These are phyloP conservation scores for Phaffia australis DNA, from an alignment of 768 basidiomycete genomes.

Conservation along the genomic window DNA sequence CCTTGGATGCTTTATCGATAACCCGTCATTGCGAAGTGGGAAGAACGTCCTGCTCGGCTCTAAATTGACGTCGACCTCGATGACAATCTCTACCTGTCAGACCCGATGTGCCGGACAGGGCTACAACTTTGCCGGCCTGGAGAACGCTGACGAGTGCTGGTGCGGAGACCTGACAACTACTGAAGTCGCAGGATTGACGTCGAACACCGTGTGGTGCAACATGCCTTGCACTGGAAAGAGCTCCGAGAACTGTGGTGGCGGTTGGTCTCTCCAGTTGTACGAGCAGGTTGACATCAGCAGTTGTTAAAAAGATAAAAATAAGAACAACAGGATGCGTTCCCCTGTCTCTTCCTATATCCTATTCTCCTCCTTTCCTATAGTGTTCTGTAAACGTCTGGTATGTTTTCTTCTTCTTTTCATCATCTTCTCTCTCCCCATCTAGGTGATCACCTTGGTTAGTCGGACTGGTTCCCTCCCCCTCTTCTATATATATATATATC, in stretches of 20 bases:
- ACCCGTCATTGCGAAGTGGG: constrained; percentile 2
- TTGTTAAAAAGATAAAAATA: constrained; percentile 6
- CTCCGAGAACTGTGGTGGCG: constrained; percentile 19
- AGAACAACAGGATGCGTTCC: too few species aligned
- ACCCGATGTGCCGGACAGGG: constrained; percentile 60
- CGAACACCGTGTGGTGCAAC: constrained; percentile 21
- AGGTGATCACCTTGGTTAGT: too few species aligned
- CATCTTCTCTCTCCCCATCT: too few species aligned
- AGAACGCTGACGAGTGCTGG: constrained; percentile 43
- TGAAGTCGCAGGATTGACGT: constrained; percentile 12
- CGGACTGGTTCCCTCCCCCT: too few species aligned
- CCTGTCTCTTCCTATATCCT: too few species aligned
- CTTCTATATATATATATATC: too few species aligned
- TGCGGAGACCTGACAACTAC: constrained; percentile 21
- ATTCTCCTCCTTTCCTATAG: too few species aligned
- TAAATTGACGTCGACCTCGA: not conserved
- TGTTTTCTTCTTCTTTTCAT: too few species aligned
- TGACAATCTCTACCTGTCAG: constrained; percentile 43
- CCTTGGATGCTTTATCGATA: constrained; percentile 24
- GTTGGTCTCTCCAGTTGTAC: constrained; percentile 23
- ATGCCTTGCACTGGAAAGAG: constrained; percentile 22
- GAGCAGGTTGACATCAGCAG: constrained; percentile 25
- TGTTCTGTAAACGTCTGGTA: too few species aligned
- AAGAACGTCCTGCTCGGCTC: constrained; percentile 6
- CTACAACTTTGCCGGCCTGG: constrained; percentile 59